Evolutionary conservation across 495 filamentous ascomycete genomes (phyloP), one percentile per base, ranked within the genome.

Genomic region (Penicillium roqueforti): DNA sequence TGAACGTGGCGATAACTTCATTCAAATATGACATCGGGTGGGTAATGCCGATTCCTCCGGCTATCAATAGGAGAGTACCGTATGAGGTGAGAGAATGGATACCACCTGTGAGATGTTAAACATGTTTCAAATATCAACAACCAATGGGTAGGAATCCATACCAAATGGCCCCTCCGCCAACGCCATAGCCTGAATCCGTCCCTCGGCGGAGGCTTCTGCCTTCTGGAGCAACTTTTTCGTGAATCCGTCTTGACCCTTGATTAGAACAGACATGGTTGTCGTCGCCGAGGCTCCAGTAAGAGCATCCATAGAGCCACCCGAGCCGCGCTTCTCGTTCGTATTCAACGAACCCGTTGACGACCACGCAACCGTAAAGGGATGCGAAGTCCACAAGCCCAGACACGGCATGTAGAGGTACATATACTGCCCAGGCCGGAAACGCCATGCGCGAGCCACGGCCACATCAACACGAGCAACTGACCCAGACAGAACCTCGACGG

Each of bases 311-410:
- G 73, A 74, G 20, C 70, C 69, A 28, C 58, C 62, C 0, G 69
- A 72, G 41, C 59, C 54, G 13, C 64, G 62, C 54, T 70, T 74
- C 46, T 69, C 68, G 11, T 38, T 49, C 3, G 53, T 4, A 16
- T 46, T 29, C 28, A 52, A 41, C 4, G 43, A 60, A 0, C 59
- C 53, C 0, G 34, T 57, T 3, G 69, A 68, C 10, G 66, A 68
- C 81, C 81, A 84, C 6, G 80, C 80, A 22, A 82, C 72, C 0
- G 78, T 80, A 58, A 84, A 84, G 1, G 81, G 81, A 58, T 84
- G 81, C 16, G 77, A 80, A 1, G 79, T 77, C 74, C 74, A 81
- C 14, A 78, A 62, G 0, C 74, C 70, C 18, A 83, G 41, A 5
- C 62, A 67, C 0, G 81, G 81, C 38, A 83, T 66, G 61, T 83